A percentile compares a stretch with the other conserved stretches of the same genome.
Evolutionary conservation across 129 eudicot species (phyloP).

Genomic region (Pulicaria dysenterica): DNA sequence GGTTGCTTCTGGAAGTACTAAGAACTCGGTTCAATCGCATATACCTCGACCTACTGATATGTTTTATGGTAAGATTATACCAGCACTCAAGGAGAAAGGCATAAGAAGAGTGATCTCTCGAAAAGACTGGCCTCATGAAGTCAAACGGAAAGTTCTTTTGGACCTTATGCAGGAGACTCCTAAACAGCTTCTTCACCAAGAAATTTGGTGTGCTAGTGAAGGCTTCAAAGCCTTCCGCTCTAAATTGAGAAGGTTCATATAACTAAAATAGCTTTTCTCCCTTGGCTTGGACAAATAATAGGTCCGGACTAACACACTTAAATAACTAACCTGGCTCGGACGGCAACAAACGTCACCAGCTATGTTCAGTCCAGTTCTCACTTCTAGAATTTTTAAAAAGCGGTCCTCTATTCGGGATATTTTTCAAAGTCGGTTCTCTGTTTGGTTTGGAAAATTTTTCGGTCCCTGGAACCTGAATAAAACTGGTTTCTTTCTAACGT

Average conservation of each 20-base stretch:
- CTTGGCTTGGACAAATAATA: background rate
- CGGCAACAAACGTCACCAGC: background rate
- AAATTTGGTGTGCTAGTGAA: constrained; percentile 99
- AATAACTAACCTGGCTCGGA: constrained; percentile 2
- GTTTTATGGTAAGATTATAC: constrained; percentile 98
- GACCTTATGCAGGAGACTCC: constrained; percentile 98
- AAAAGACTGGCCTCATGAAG: constrained; percentile 99
- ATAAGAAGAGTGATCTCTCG: constrained; percentile 93
- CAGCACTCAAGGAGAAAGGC: constrained; percentile 98
- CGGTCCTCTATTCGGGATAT: background rate
- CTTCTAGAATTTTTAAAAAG: background rate
- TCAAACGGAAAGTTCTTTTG: constrained; percentile 84
- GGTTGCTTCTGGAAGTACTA: constrained; percentile 53
- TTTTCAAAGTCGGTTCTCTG: background rate
- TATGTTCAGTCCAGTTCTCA: background rate
- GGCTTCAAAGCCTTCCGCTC: constrained; percentile 94
- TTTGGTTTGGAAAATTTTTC: background rate
- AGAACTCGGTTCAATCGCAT: constrained; percentile 61
- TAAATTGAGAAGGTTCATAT: constrained; percentile 67
- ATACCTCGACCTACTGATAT: constrained; percentile 95
- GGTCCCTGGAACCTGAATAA: too few relatives aligned
- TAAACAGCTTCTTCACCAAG: constrained; percentile 92
- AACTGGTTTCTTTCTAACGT: background rate
- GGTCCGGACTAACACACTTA: background rate
- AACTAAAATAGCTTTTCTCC: background rate